These are phyloP conservation scores for Curvularia eragrostidis DNA, from an alignment of 2,329 filamentous ascomycete species.

Conservation along the genomic window DNA sequence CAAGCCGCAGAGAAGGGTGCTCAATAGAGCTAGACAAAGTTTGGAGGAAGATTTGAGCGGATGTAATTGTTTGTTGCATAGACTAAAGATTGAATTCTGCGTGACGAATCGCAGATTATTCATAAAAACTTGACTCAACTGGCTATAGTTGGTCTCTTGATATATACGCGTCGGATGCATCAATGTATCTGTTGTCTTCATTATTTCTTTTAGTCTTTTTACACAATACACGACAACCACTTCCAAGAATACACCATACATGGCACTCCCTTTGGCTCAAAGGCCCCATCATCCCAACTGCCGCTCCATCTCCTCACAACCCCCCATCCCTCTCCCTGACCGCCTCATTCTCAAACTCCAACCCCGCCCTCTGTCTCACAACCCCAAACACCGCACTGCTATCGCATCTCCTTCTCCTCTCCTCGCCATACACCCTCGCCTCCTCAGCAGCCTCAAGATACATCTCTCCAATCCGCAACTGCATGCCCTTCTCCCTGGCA, in stretches of 20 bases:
- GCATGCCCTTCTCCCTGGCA: slow-evolving; percentile 51
- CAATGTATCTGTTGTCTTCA: background rate
- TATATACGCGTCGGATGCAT: background rate
- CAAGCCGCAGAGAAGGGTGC: slow-evolving; percentile 39
- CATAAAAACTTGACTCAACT: background rate
- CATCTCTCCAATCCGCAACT: slow-evolving; percentile 53
- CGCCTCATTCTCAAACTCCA: slow-evolving; percentile 54
- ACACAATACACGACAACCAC: too few species aligned
- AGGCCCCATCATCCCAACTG: background rate
- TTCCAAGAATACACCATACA: background rate
- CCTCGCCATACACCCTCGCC: slow-evolving; percentile 51
- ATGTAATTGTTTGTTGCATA: slow-evolving; percentile 2
- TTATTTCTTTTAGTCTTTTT: too few species aligned
- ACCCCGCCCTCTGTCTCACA: slow-evolving; percentile 52
- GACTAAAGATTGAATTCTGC: slow-evolving; percentile 3
- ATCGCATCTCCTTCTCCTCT: slow-evolving; percentile 52
- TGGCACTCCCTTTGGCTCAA: background rate
- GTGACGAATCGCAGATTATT: background rate
- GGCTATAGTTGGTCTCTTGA: background rate
- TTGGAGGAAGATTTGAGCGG: background rate
- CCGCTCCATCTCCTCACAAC: background rate
- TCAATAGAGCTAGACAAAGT: slow-evolving; percentile 14
- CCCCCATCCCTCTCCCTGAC: slow-evolving; percentile 34
- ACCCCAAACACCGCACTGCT: slow-evolving; percentile 61
- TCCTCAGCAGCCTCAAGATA: slow-evolving; percentile 54